Evolutionary conservation across 352 stramenopile species (phyloP).

Genomic region (Phytophthora rubi): DNA sequence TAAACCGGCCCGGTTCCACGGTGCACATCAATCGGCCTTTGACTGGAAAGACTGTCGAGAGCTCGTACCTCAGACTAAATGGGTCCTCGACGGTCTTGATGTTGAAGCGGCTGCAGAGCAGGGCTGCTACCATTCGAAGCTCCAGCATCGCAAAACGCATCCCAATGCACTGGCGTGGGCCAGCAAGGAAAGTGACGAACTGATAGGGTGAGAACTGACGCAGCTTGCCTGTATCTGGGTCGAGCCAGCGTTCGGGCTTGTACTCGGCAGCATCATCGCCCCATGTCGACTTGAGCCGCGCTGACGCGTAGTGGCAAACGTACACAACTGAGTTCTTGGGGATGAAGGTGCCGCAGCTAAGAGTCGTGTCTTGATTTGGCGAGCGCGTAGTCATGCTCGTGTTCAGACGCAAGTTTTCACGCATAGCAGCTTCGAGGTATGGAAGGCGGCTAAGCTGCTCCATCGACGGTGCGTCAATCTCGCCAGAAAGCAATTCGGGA

Average conservation of each 20-base stretch:
- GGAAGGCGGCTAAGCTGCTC: conserved; percentile 53
- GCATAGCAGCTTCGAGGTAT: conserved; percentile 66
- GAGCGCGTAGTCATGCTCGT: conserved; percentile 51
- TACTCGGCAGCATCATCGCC: conserved; percentile 53
- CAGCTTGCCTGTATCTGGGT: conserved; percentile 37
- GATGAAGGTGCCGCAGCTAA: conserved; percentile 67
- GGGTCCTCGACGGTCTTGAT: conserved; percentile 44
- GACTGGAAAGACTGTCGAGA: conserved; percentile 40
- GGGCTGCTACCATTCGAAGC: conserved; percentile 54
- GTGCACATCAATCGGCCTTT: conserved; percentile 31
- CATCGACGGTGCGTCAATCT: conserved; percentile 41
- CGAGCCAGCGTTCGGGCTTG: conserved; percentile 71
- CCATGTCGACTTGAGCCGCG: conserved; percentile 52
- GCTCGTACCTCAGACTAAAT: conserved; percentile 42
- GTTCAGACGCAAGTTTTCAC: conserved; percentile 70
- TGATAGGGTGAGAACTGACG: conserved; percentile 50
- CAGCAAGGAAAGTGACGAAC: conserved; percentile 62
- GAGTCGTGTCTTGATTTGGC: conserved; percentile 50
- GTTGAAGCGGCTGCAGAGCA: conserved; percentile 52
- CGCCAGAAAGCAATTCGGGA: conserved; percentile 29
- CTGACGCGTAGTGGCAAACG: conserved; percentile 54
- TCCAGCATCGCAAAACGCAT: conserved; percentile 63
- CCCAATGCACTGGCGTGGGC: conserved; percentile 62
- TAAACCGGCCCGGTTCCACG: conserved; percentile 5
- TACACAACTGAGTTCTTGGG: conserved; percentile 46